Conservation (phyloP, 106 monocot genomes). For the Vanilla planifolia region DNA sequence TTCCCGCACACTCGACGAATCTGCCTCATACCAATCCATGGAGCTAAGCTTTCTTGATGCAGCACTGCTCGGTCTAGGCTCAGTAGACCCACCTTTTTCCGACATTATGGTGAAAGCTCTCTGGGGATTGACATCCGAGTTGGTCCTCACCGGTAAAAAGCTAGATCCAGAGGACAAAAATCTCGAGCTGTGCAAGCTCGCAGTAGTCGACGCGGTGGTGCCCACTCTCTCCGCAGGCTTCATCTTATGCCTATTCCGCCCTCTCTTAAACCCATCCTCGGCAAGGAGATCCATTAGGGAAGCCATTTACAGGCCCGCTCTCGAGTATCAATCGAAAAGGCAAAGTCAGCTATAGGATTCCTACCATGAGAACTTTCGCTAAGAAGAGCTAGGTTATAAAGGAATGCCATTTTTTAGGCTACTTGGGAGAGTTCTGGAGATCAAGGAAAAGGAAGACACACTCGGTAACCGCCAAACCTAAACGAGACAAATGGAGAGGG, state of each 20-base stretch:
- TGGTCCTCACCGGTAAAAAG: neutral
- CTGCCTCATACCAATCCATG: slow-evolving; percentile 16
- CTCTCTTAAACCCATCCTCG: slow-evolving; percentile 34
- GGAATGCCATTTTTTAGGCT: neutral
- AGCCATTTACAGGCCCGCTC: slow-evolving; percentile 11
- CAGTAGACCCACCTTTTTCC: neutral
- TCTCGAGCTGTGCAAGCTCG: neutral
- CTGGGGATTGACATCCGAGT: neutral
- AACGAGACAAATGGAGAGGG: neutral
- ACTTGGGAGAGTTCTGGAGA: neutral
- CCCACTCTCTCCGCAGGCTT: neutral
- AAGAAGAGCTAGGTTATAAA: neutral
- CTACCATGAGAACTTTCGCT: neutral
- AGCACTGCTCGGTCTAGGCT: neutral
- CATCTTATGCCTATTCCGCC: slow-evolving; percentile 1
- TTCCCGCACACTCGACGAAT: neutral
- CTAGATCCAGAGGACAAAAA: neutral
- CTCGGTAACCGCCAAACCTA: no score
- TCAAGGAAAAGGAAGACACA: neutral
- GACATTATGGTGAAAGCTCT: neutral
- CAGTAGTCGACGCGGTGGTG: neutral
- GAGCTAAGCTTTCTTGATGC: slow-evolving; percentile 3
- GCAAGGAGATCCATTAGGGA: slow-evolving; percentile 43
- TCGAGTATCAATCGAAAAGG: neutral
- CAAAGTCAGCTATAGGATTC: neutral